phyloP scores from a whole-genome alignment of 176 grass and related monocot species.

The Cocos nucifera region DNA sequence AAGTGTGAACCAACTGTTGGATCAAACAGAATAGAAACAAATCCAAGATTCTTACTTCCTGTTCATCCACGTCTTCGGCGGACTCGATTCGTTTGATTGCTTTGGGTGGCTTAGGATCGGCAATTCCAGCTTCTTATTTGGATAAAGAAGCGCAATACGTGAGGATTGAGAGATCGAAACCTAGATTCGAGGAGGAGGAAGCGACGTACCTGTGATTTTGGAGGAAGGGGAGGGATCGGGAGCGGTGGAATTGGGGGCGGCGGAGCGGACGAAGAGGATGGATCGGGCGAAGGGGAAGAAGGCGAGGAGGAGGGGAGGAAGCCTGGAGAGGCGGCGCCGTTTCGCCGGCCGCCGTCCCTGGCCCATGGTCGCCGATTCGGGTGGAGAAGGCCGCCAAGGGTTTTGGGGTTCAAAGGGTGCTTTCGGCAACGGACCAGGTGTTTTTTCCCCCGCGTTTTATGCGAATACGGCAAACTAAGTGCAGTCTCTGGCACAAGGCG shows the following conservation, averaged over 20 bases:
- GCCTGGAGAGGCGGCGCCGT: slow-evolving; percentile 10
- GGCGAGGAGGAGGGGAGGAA: slow-evolving; percentile 17
- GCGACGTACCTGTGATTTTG: not conserved
- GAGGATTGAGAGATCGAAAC: slow-evolving; percentile 1
- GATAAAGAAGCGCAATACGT: too few relatives aligned
- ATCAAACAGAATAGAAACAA: not conserved
- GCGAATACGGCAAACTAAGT: too few relatives aligned
- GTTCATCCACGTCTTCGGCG: slow-evolving; percentile 24
- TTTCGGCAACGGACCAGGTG: too few relatives aligned
- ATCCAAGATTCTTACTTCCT: slow-evolving; percentile 13
- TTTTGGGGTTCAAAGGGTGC: too few relatives aligned
- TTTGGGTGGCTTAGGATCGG: slow-evolving; percentile 20
- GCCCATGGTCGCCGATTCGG: slow-evolving; percentile 26
- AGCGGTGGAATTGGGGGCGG: not conserved
- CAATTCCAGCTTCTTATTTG: not conserved
- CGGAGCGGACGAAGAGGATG: slow-evolving; percentile 26
- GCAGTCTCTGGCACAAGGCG: too few relatives aligned
- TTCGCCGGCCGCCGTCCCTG: slow-evolving; percentile 14
- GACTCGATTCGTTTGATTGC: slow-evolving; percentile 21
- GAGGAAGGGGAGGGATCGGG: slow-evolving; percentile 1
- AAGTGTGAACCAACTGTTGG: not conserved
- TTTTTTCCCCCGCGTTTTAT: too few relatives aligned
- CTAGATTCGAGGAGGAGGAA: not conserved
- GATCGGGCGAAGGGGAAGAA: slow-evolving; percentile 69
- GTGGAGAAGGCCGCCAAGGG: too few relatives aligned